A percentile compares a stretch with the other conserved stretches of the same genome.
Evolutionary conservation across 2,329 filamentous ascomycete species (phyloP).

Genomic region (Colletotrichum somersetense): DNA sequence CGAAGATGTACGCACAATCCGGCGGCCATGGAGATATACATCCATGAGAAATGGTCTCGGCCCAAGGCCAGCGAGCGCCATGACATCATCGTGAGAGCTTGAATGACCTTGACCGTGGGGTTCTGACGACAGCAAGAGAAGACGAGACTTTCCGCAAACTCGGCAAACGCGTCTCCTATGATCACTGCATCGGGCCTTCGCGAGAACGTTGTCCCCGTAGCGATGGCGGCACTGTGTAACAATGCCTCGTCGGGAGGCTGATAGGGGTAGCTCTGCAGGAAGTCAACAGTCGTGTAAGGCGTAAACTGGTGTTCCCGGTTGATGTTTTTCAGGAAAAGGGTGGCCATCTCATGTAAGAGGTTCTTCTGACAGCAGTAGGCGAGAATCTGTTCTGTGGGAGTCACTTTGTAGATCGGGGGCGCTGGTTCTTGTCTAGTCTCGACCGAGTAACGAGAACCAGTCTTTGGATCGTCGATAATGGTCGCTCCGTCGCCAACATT

Average conservation of each 20-base stretch:
- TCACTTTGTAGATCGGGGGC: not conserved
- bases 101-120: constrained; percentile 38
- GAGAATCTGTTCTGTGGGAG: constrained; percentile 27
- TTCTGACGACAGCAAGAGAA: constrained; percentile 40
- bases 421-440: constrained; percentile 2
- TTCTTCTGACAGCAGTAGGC: constrained; percentile 34
- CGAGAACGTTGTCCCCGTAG: constrained; percentile 37
- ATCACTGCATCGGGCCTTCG: constrained; percentile 16
- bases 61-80: constrained; percentile 42
- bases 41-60: constrained; percentile 42
- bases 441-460: constrained; percentile 33
- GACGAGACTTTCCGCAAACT: constrained; percentile 39
- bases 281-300: constrained; percentile 26
- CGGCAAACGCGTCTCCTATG: constrained; percentile 34
- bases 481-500: constrained; percentile 43
- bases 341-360: constrained; percentile 35
- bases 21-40: constrained; percentile 43
- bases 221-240: constrained; percentile 39
- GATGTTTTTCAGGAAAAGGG: constrained; percentile 38
- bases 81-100: constrained; percentile 42
- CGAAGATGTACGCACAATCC: constrained; percentile 41
- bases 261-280: constrained; percentile 37
- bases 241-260: constrained; percentile 34
- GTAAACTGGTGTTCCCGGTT: constrained; percentile 43
- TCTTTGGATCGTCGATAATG: constrained; percentile 39